Conservation (phyloP, 2,329 filamentous ascomycete genomes). For the Epichloe typhina region DNA sequence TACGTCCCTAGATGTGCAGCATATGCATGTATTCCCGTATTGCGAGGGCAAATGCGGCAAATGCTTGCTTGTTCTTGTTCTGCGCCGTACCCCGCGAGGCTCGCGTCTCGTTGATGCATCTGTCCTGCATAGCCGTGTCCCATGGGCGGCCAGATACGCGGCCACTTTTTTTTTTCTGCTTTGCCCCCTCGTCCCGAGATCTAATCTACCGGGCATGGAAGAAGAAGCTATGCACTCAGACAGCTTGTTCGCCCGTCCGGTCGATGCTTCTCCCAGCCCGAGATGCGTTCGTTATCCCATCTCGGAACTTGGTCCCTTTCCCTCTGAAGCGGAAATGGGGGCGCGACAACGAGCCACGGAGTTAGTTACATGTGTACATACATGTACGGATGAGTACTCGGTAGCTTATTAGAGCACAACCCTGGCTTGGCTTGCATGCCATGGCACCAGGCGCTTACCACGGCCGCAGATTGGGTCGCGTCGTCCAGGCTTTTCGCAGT, state of each 20-base stretch:
- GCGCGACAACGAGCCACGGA: neutral
- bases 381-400: too few relatives aligned
- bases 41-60: too few relatives aligned
- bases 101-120: neutral
- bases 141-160: constrained; percentile 1
- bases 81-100: neutral
- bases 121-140: constrained; percentile 2
- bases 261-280: too few relatives aligned
- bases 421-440: neutral
- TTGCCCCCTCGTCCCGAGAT: neutral
- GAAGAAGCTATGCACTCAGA: too few relatives aligned
- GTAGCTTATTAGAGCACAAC: neutral
- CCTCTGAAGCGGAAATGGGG: neutral
- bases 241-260: too few relatives aligned
- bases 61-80: neutral
- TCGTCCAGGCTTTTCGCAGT: constrained; percentile 2
- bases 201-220: neutral
- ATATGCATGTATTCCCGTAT: neutral
- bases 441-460: constrained; percentile 6
- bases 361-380: too few relatives aligned
- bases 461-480: constrained; percentile 6
- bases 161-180: neutral
- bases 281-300: too few relatives aligned
- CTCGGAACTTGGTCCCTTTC: neutral
- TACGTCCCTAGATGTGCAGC: too few relatives aligned